Evolutionary conservation across 352 stramenopile genomes (phyloP).

Genomic region (Pythium chondricola): DNA sequence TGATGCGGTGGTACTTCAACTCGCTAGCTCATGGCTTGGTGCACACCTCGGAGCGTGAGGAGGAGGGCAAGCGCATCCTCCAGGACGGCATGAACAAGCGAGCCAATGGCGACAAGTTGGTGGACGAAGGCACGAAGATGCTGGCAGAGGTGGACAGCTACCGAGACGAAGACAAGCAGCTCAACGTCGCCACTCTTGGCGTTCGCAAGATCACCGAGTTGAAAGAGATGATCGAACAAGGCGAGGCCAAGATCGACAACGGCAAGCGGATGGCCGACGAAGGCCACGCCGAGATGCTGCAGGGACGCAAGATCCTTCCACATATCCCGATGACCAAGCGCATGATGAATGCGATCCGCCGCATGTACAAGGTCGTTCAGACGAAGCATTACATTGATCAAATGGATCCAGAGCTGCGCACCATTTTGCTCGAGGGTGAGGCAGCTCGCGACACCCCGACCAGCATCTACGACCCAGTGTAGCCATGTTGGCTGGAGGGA

Average conservation of each 20-base stretch:
- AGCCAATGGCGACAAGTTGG: slow-evolving; percentile 31
- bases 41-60: slow-evolving; percentile 41
- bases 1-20: too few relatives aligned
- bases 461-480: slow-evolving; percentile 22
- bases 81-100: slow-evolving; percentile 56
- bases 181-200: slow-evolving; percentile 27
- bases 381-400: slow-evolving; percentile 39
- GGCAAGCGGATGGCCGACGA: slow-evolving; percentile 21
- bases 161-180: slow-evolving; percentile 22
- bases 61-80: slow-evolving; percentile 60
- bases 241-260: slow-evolving; percentile 20
- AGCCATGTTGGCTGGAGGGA: too few relatives aligned
- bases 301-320: slow-evolving; percentile 20
- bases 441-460: slow-evolving; percentile 1
- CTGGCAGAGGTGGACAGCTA: slow-evolving; percentile 22
- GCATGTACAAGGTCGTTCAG: slow-evolving; percentile 35
- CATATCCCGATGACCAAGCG: slow-evolving; percentile 28
- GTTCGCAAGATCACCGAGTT: slow-evolving; percentile 26
- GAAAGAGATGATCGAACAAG: slow-evolving; percentile 26
- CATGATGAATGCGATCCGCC: slow-evolving; percentile 28
- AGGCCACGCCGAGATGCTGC: slow-evolving; percentile 20
- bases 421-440: slow-evolving; percentile 23
- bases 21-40: slow-evolving; percentile 60
- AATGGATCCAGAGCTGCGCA: slow-evolving; percentile 26
- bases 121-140: slow-evolving; percentile 35